Evolutionary conservation across 176 grass and related monocot genomes (phyloP).

Genomic region (Cocos nucifera): DNA sequence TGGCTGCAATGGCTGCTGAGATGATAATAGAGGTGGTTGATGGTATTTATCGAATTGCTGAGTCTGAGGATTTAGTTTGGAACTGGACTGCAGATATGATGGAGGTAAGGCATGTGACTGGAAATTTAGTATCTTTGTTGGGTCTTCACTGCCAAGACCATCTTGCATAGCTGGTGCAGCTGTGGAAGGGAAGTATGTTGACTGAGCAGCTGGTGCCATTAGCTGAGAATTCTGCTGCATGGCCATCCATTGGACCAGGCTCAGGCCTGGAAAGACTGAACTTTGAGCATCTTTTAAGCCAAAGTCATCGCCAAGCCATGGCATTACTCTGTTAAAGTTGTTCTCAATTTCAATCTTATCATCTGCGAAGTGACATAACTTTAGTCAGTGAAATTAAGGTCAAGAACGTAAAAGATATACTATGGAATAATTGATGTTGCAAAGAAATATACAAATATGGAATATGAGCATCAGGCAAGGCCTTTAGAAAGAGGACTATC

Average conservation of each 20-base stretch:
- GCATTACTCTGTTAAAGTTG: conserved; percentile 84
- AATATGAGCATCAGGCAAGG: background rate
- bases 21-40: conserved; percentile 36
- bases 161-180: conserved; percentile 36
- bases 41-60: conserved; percentile 23
- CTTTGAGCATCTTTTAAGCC: conserved; percentile 84
- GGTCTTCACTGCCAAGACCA: conserved; percentile 37
- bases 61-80: conserved; percentile 33
- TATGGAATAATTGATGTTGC: no score
- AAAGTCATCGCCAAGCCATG: conserved; percentile 82
- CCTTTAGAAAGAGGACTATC: background rate
- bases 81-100: conserved; percentile 50
- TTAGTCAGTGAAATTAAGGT: conserved; percentile 8
- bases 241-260: conserved; percentile 92
- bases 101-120: conserved; percentile 47
- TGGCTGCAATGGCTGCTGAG: conserved; percentile 36
- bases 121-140: conserved; percentile 47
- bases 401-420: no score
- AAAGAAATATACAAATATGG: no score
- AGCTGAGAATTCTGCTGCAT: conserved; percentile 91
- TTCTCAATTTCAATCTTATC: conserved; percentile 81
- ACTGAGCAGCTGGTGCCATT: conserved; percentile 34
- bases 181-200: conserved; percentile 33
- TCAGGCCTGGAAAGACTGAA: conserved; percentile 80
- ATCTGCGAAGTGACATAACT: conserved; percentile 46